A percentile compares a stretch with the other conserved stretches of the same genome.
Conservation (phyloP, 208 protist species). For the Trypanosoma conorhini region DNA sequence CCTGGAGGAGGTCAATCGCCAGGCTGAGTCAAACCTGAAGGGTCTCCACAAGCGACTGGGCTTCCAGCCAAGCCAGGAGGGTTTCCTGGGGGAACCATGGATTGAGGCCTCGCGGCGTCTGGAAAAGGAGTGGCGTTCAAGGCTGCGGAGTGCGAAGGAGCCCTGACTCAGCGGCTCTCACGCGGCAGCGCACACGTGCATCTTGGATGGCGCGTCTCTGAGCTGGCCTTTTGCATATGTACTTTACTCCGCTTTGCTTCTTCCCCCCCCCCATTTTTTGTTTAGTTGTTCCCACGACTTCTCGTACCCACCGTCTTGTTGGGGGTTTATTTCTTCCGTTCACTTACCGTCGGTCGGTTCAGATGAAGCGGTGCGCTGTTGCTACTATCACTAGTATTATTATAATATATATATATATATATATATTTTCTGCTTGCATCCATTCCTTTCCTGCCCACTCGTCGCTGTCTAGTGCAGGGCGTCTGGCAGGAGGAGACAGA, state of each 20-base stretch:
- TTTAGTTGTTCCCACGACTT: no score
- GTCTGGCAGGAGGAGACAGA: not conserved
- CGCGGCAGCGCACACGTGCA: no score
- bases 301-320: no score
- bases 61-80: conserved; percentile 4
- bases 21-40: not conserved
- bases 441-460: not conserved
- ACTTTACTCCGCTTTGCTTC: no score
- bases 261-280: no score
- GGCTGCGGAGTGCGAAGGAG: conserved; percentile 1
- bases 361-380: not conserved
- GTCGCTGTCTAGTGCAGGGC: not conserved
- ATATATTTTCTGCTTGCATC: not conserved
- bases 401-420: no score
- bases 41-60: conserved; percentile 2
- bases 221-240: no score
- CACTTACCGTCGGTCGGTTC: no score
- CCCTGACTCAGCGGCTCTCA: not conserved
- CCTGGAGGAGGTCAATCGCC: not conserved
- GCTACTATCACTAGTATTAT: not conserved
- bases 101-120: conserved; percentile 1
- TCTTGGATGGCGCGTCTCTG: no score
- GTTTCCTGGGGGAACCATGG: conserved; percentile 1
- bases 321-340: no score
- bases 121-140: conserved; percentile 16